phyloP scores from a whole-genome alignment of 1,284 basidiomycete species.

The Laetiporus sulphureus region DNA sequence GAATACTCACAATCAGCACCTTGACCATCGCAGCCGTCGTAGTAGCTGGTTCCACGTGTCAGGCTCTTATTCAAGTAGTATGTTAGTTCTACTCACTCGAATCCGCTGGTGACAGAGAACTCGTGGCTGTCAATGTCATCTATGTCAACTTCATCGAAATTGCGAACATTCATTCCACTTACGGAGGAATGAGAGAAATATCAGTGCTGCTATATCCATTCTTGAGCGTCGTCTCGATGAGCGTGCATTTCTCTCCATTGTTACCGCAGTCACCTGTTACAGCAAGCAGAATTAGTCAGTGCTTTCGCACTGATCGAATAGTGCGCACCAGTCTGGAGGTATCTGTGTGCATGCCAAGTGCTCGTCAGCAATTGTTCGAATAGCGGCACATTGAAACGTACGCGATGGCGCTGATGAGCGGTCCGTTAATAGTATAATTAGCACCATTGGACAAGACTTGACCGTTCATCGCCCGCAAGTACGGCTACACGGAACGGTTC shows the following conservation, averaged over 20 bases:
- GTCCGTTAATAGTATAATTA: slow-evolving; percentile 7
- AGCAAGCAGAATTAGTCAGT: background rate
- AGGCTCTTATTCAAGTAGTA: too few relatives aligned
- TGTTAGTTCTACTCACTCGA: slow-evolving; percentile 20
- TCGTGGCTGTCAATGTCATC: slow-evolving; percentile 10
- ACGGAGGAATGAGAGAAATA: slow-evolving; percentile 21
- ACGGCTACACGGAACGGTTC: slow-evolving; percentile 11
- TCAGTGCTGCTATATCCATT: slow-evolving; percentile 21
- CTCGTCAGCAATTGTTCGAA: too few relatives aligned
- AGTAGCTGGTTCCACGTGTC: too few relatives aligned
- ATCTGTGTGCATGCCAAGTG: slow-evolving; percentile 12
- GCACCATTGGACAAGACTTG: slow-evolving; percentile 1
- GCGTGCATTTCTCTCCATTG: slow-evolving; percentile 22
- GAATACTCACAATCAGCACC: slow-evolving; percentile 14
- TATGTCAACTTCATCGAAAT: background rate
- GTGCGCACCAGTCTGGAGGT: slow-evolving; percentile 16
- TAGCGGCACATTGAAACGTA: background rate
- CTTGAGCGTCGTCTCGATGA: slow-evolving; percentile 18
- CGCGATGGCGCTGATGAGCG: slow-evolving; percentile 14
- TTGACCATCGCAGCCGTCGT: slow-evolving; percentile 17
- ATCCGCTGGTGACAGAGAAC: slow-evolving; percentile 36
- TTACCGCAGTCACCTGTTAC: slow-evolving; percentile 13
- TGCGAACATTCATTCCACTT: slow-evolving; percentile 10
- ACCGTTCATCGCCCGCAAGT: slow-evolving; percentile 12
- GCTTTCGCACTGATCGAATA: background rate